phyloP scores from a whole-genome alignment of 345 rosid species.

The Fremontodendron californicum region DNA sequence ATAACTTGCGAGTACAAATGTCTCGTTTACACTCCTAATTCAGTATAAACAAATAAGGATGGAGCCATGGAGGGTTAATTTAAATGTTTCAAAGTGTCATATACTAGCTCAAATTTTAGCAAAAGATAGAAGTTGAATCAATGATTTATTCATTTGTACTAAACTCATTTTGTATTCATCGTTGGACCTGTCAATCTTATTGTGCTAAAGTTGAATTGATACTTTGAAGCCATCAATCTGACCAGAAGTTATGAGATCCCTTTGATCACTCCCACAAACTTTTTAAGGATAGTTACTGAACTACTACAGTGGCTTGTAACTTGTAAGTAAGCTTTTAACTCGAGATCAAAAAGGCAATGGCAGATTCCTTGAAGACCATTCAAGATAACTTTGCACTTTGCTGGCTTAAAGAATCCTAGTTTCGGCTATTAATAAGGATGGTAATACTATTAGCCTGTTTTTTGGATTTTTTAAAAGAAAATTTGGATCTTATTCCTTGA shows the following conservation, averaged over 20 bases:
- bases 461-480: too few relatives aligned
- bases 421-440: too few relatives aligned
- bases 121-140: background rate
- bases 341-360: too few relatives aligned
- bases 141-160: background rate
- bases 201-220: background rate
- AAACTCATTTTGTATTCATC: background rate
- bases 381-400: too few relatives aligned
- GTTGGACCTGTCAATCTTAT: background rate
- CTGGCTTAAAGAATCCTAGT: too few relatives aligned
- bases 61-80: background rate
- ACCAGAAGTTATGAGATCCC: background rate
- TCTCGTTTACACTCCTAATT: too few relatives aligned
- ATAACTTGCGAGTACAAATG: too few relatives aligned
- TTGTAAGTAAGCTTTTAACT: background rate
- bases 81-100: background rate
- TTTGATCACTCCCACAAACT: too few relatives aligned
- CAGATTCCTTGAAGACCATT: too few relatives aligned
- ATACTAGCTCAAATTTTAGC: too few relatives aligned
- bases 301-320: background rate
- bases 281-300: background rate
- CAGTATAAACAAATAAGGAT: background rate
- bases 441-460: too few relatives aligned
- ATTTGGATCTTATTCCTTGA: too few relatives aligned
- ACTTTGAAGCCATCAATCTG: background rate